phyloP scores from a whole-genome alignment of 2,329 filamentous ascomycete genomes.

The Diaporthe eres region DNA sequence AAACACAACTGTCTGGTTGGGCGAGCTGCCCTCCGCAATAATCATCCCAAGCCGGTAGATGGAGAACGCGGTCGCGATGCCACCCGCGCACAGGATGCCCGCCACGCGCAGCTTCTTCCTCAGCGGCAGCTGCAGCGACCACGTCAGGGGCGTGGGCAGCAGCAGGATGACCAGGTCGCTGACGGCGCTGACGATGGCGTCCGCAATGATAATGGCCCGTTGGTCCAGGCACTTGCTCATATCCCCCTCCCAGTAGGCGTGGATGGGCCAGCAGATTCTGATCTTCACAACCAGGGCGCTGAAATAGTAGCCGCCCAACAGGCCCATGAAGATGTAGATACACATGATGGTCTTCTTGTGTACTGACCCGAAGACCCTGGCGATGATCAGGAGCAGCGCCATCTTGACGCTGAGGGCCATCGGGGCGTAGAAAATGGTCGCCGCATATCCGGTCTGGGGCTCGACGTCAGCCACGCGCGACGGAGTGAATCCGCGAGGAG shows the following conservation, averaged over 20 bases:
- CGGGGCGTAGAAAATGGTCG: constrained; percentile 60
- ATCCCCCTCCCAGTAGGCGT: constrained; percentile 55
- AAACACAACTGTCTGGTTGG: constrained; percentile 49
- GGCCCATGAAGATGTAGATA: constrained; percentile 54
- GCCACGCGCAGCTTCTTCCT: constrained; percentile 50
- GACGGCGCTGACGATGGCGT: constrained; percentile 44
- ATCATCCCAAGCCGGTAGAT: constrained; percentile 49
- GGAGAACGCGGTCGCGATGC: constrained; percentile 51
- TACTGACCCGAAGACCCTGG: constrained; percentile 57
- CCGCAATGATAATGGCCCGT: constrained; percentile 49
- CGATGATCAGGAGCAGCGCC: constrained; percentile 60
- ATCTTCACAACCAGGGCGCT: constrained; percentile 58
- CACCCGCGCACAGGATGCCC: constrained; percentile 50
- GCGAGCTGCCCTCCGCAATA: constrained; percentile 44
- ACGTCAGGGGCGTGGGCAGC: constrained; percentile 45
- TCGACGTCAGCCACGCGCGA: not conserved
- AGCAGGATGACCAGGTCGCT: constrained; percentile 35
- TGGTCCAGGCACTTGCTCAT: constrained; percentile 54
- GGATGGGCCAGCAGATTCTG: constrained; percentile 57
- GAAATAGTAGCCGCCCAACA: constrained; percentile 57
- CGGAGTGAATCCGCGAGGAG: not conserved
- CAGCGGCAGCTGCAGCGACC: constrained; percentile 50
- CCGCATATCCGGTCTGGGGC: constrained; percentile 56
- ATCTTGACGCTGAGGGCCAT: constrained; percentile 59
- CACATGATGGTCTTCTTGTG: constrained; percentile 56